phyloP scores from a whole-genome alignment of 805 yeast species.

The Starmerella davenportii region DNA sequence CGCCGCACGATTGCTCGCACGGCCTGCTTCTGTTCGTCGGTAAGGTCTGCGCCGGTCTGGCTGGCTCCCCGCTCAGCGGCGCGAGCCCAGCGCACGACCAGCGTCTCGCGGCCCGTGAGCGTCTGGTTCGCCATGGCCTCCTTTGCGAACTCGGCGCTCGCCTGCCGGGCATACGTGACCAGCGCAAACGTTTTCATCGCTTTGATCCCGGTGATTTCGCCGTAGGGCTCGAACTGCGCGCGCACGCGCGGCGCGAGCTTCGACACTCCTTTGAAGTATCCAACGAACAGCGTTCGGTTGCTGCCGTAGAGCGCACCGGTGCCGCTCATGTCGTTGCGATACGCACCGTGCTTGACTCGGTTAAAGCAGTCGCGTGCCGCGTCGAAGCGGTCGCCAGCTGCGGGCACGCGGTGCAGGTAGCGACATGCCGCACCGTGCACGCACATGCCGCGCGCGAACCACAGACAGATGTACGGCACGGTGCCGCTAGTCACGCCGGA shows the following conservation, averaged over 20 bases:
- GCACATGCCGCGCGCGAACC: constrained; percentile 82
- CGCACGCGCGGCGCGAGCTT: constrained; percentile 27
- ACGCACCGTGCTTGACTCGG: constrained; percentile 62
- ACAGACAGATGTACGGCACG: constrained; percentile 47
- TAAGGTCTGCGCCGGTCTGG: too few species aligned
- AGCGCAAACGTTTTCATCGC: constrained; percentile 53
- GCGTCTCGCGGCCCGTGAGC: constrained; percentile 44
- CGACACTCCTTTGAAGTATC: constrained; percentile 29
- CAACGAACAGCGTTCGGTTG: constrained; percentile 66
- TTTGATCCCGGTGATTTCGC: constrained; percentile 49
- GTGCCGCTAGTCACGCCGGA: constrained; percentile 49
- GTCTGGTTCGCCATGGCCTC: constrained; percentile 86
- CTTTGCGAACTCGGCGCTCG: constrained; percentile 81
- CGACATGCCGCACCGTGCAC: constrained; percentile 58
- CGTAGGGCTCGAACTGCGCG: constrained; percentile 53
- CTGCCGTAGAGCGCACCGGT: constrained; percentile 57
- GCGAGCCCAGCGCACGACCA: constrained; percentile 20
- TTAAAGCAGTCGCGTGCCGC: constrained; percentile 81
- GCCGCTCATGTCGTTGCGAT: constrained; percentile 88
- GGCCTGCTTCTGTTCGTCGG: too few species aligned
- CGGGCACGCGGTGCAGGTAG: constrained; percentile 65
- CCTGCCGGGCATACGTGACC: constrained; percentile 48
- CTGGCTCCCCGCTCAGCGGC: too few species aligned
- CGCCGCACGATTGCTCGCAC: too few species aligned
- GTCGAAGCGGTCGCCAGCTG: constrained; percentile 34